These are phyloP conservation scores for Carex parvula DNA, from an alignment of 176 grass and related monocot genomes.

Conservation along the genomic window DNA sequence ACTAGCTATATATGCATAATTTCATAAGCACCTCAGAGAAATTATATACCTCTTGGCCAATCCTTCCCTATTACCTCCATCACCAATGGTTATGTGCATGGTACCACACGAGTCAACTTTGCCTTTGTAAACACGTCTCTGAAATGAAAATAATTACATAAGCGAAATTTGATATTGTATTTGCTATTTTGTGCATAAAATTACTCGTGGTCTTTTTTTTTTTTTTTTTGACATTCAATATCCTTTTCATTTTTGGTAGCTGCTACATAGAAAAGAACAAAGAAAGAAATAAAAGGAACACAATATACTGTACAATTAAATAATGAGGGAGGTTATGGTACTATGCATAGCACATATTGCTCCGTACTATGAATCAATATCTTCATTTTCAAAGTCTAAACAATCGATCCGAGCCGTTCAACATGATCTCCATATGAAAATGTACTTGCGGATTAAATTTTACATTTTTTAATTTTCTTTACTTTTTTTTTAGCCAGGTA, in stretches of 20 bases:
- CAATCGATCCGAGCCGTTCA: no score
- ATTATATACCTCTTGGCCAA: slow-evolving; percentile 61
- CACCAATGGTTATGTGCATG: slow-evolving; percentile 90
- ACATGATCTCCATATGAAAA: no score
- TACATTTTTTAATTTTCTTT: no score
- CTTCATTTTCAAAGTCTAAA: no score
- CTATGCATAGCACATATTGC: no score
- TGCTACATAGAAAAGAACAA: background rate
- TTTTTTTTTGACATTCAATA: background rate
- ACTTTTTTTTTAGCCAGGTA: no score
- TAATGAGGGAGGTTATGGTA: no score
- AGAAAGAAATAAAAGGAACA: background rate
- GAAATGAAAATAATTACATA: slow-evolving; percentile 18
- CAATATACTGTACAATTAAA: background rate
- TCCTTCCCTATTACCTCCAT: slow-evolving; percentile 93
- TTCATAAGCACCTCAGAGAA: background rate
- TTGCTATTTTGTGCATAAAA: background rate
- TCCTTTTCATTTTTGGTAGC: background rate
- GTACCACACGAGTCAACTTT: slow-evolving; percentile 60
- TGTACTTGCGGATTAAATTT: no score
- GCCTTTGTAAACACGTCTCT: slow-evolving; percentile 64
- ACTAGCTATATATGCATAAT: background rate
- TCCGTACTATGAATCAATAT: no score
- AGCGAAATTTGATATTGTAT: background rate
- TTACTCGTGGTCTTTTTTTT: background rate